A percentile compares a stretch with the other conserved stretches of the same genome.
These are phyloP conservation scores for Beauveria sp. DNA, from an alignment of 2,329 filamentous ascomycete species.

Conservation along the genomic window DNA sequence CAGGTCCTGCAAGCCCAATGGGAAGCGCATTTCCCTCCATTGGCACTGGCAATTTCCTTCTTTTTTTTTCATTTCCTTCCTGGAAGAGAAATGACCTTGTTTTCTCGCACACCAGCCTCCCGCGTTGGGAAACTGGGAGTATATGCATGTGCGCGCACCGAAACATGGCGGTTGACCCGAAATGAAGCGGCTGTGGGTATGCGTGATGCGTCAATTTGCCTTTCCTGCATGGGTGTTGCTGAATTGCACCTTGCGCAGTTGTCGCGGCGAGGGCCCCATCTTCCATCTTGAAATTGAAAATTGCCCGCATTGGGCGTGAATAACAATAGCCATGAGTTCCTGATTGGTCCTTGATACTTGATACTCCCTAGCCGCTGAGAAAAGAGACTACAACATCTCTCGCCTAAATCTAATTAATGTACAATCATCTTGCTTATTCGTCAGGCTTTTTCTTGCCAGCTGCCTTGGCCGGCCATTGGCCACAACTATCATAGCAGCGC, in stretches of 20 bases:
- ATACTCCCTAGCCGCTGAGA: background rate
- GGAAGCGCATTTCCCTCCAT: too few species aligned
- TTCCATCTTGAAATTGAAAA: background rate
- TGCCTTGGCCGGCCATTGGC: background rate
- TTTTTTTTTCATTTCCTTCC: too few species aligned
- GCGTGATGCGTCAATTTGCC: conserved; percentile 2
- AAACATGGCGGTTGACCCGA: conserved; percentile 8
- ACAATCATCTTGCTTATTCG: background rate
- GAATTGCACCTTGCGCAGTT: too few species aligned
- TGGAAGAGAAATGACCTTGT: too few species aligned
- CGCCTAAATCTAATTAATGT: background rate
- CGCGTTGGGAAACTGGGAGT: too few species aligned
- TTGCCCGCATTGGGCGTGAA: background rate
- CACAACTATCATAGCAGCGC: background rate
- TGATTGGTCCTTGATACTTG: background rate
- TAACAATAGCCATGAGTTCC: background rate
- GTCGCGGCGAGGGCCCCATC: background rate
- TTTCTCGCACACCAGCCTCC: too few species aligned
- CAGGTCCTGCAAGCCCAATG: too few species aligned
- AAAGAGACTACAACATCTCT: background rate
- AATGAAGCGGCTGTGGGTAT: conserved; percentile 1
- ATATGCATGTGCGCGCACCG: background rate
- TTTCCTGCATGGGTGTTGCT: background rate
- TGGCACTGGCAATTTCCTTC: too few species aligned
- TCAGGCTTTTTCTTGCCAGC: background rate